These are phyloP conservation scores for Suhomyces taliae DNA, from an alignment of 1,139 yeast genomes.

Conservation along the genomic window DNA sequence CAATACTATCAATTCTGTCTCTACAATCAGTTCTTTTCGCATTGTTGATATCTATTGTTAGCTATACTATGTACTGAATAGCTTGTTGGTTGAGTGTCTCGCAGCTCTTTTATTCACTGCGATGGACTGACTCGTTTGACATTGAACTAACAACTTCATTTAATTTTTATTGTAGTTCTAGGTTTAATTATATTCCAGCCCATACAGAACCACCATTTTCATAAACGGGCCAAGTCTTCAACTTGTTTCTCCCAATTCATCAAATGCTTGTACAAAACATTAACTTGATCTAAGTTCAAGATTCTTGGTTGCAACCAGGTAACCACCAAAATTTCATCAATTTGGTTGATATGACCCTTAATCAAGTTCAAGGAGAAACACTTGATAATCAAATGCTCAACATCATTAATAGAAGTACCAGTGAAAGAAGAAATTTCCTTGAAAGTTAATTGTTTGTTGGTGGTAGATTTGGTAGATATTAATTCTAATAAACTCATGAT, in stretches of 20 bases:
- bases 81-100: too few relatives aligned
- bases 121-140: too few relatives aligned
- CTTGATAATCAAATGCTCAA: conserved; percentile 89
- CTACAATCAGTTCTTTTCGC: neutral
- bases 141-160: too few relatives aligned
- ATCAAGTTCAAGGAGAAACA: conserved; percentile 82
- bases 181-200: conserved; percentile 29
- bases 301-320: conserved; percentile 97
- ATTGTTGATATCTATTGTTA: neutral
- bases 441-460: conserved; percentile 72
- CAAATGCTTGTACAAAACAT: conserved; percentile 70
- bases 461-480: conserved; percentile 74
- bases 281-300: conserved; percentile 77
- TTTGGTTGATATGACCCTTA: conserved; percentile 87
- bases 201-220: conserved; percentile 41
- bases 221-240: conserved; percentile 54
- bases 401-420: conserved; percentile 68
- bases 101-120: too few relatives aligned
- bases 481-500: conserved; percentile 89
- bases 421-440: conserved; percentile 71
- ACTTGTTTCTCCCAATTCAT: conserved; percentile 79
- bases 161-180: too few relatives aligned
- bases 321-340: conserved; percentile 70
- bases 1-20: too few relatives aligned
- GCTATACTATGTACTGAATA: too few relatives aligned